Evolutionary conservation across 805 yeast genomes (phyloP), one percentile per base, ranked within the genome.

Genomic region (Yarrowia sp.): DNA sequence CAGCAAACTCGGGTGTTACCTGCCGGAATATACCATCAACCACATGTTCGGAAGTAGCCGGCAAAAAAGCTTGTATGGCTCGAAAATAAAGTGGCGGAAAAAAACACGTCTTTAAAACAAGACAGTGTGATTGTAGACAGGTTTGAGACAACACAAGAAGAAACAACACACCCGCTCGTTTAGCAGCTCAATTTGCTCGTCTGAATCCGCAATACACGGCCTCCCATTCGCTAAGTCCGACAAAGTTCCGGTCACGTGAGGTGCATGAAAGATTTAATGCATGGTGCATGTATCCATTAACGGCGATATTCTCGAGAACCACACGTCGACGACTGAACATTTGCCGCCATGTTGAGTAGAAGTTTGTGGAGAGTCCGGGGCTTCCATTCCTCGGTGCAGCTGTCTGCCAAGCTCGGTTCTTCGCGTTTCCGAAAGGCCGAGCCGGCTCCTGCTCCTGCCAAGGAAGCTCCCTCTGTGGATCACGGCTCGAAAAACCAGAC

Each of bases 241-340:
- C 55, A 47, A 31, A 31, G 55, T 47, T 47, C 55, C 55, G 32
- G 27, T 51, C 58, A 51, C 58, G 42, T 51, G 58, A 51, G 5
- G 13, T 8, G 38, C 42, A 24, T 35, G 58, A 51, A 51, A 51
- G 58, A 51, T 51, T 51, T 51, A 22, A 51, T 51, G 58, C 58
- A 51, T 51, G 36, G 42, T 24, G 21, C 42, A 33, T 51, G 58
- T 24, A 51, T 6, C 41, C 16, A 14, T 29, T 21, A 44, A 29
- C 51, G 58, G 42, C 25, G 42, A 35, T 51, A 33, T 51, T 6
- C 35, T 18, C 16, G 29, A 27, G 12, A 9, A 27, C 10, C 18
- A 7, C 16, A 18, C 18, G 8, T 19, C 39, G 36, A 32, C 42
- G 12, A 31, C 27, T 16, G 9, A 18, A 16, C 29, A 33, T n/a